Conservation (phyloP, 306 rosid species). For the barrel medic (Medicago truncatula) region DNA sequence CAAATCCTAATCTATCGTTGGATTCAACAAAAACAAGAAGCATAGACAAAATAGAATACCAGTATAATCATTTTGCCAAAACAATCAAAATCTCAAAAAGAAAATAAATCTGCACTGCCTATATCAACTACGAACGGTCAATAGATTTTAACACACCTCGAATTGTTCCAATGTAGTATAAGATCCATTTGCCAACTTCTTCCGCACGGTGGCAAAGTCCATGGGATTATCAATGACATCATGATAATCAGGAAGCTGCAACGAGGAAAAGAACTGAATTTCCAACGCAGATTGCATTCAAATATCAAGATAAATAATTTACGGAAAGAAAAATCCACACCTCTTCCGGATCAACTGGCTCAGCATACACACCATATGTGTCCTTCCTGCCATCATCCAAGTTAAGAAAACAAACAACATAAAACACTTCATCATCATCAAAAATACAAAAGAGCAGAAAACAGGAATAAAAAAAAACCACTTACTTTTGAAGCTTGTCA, state of each 20-base stretch:
- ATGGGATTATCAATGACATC: slow-evolving; percentile 93
- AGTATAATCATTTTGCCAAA: slow-evolving; percentile 17
- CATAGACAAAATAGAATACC: slow-evolving; percentile 9
- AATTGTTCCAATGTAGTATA: slow-evolving; percentile 84
- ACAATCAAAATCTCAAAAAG: slow-evolving; percentile 29
- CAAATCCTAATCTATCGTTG: slow-evolving; percentile 7
- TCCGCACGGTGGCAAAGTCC: slow-evolving; percentile 95
- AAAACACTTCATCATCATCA: slow-evolving; percentile 17
- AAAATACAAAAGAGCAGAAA: background rate
- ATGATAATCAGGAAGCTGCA: slow-evolving; percentile 96
- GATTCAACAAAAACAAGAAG: background rate
- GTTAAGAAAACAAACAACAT: slow-evolving; percentile 28
- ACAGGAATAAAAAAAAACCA: slow-evolving; percentile 15
- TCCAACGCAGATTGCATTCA: slow-evolving; percentile 36
- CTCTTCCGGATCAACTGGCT: slow-evolving; percentile 99
- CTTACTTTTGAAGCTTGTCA: slow-evolving; percentile 96
- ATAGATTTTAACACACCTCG: slow-evolving; percentile 67
- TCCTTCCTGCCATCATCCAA: slow-evolving; percentile 83
- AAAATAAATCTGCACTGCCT: background rate
- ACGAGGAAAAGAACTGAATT: slow-evolving; percentile 34
- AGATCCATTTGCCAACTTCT: slow-evolving; percentile 74
- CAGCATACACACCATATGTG: slow-evolving; percentile 93
- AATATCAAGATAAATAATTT: slow-evolving; percentile 36
- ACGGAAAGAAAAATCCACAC: slow-evolving; percentile 45
- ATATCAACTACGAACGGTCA: background rate